A percentile compares a stretch with the other conserved stretches of the same genome.
phyloP scores from a whole-genome alignment of 176 grass and related monocot genomes.

The Ensete ventricosum region DNA sequence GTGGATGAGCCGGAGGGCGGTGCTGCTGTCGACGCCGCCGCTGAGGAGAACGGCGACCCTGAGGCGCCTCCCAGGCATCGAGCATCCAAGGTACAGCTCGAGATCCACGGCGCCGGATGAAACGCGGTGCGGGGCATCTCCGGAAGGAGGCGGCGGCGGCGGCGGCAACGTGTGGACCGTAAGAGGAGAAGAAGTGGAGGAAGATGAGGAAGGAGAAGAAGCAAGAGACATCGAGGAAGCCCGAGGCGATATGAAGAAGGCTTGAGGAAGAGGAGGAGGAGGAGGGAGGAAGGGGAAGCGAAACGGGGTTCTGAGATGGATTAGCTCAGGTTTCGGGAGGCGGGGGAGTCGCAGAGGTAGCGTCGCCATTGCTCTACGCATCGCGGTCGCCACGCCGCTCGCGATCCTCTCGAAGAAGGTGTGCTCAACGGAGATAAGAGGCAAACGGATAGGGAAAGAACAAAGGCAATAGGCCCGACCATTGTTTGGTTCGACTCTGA shows the following conservation, averaged over 20 bases:
- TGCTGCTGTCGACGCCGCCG: conserved; percentile 94
- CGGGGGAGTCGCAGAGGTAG: conserved; percentile 16
- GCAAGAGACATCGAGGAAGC: neutral
- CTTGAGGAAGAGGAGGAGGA: neutral
- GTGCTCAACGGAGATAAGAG: neutral
- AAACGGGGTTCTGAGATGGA: neutral
- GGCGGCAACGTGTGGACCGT: neutral
- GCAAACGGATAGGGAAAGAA: too few relatives aligned
- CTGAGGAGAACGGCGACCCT: conserved; percentile 72
- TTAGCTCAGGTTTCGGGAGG: conserved; percentile 17
- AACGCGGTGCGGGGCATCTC: conserved; percentile 1
- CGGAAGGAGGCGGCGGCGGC: neutral
- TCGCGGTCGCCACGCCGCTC: neutral
- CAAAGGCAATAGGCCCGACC: too few relatives aligned
- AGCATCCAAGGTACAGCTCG: conserved; percentile 41
- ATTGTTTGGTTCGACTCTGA: too few relatives aligned
- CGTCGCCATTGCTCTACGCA: conserved; percentile 27
- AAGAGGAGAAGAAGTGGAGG: neutral
- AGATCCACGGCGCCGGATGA: conserved; percentile 12
- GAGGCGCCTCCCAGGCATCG: conserved; percentile 29
- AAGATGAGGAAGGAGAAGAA: neutral
- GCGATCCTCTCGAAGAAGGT: too few relatives aligned
- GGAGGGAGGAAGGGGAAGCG: neutral
- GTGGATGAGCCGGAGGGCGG: conserved; percentile 85
- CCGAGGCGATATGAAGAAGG: neutral